Evolutionary conservation across 1,139 yeast species (phyloP).

Genomic region (Yamadazyma sp.): DNA sequence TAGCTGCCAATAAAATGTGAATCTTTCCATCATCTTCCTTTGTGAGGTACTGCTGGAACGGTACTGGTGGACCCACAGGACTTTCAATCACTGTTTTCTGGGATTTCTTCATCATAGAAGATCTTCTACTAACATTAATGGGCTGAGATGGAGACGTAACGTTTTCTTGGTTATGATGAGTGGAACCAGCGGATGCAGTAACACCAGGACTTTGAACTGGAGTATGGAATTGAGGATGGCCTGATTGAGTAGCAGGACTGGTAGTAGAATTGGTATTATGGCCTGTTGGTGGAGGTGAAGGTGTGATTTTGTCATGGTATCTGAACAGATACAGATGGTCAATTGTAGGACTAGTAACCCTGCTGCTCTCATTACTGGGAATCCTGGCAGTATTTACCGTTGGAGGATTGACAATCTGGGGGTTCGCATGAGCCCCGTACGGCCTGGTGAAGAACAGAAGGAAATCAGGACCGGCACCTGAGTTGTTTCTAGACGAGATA

Average conservation of each 20-base stretch:
- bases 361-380: conserved; percentile 12
- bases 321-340: conserved; percentile 11
- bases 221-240: background rate
- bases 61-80: conserved; percentile 69
- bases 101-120: conserved; percentile 27
- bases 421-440: conserved; percentile 5
- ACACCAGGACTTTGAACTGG: conserved; percentile 1
- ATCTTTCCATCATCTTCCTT: conserved; percentile 78
- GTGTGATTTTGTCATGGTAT: conserved; percentile 11
- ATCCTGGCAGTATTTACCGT: conserved; percentile 5
- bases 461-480: conserved; percentile 14
- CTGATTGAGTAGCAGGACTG: background rate
- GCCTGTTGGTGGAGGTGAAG: conserved; percentile 16
- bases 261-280: background rate
- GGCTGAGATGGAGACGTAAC: conserved; percentile 16
- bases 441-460: conserved; percentile 14
- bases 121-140: conserved; percentile 25
- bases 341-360: conserved; percentile 16
- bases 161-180: background rate
- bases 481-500: conserved; percentile 13
- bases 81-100: conserved; percentile 42
- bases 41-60: conserved; percentile 68
- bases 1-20: conserved; percentile 85
- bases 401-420: conserved; percentile 9
- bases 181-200: background rate